Base-by-base conservation (phyloP, 441 rosid species). In the Croton setiger region DNA sequence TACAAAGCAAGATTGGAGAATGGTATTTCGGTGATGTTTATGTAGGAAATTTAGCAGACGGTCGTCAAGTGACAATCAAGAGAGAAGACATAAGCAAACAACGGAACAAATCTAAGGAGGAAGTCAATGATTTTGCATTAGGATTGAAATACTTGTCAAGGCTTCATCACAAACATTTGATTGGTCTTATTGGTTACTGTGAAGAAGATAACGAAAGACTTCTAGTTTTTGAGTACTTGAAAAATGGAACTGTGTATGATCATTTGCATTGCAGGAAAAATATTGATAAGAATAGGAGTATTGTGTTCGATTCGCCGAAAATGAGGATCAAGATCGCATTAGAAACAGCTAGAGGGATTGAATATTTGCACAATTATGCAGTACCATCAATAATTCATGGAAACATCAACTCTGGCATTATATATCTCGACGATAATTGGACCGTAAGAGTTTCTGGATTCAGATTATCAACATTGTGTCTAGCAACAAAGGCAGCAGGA, bases 21-120 rank as follows among this genome's bases (percentile, higher is more conserved):
- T 93, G 98, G 3, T 87, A 96, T 75, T 90, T 81, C 21, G 98
- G 95, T 1, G 66, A 81, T 20, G 95, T 90, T 17, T 92, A 92
- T 74, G 70, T 63, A 39, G 98, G 96, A 0, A 83, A 83, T 57
- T 75, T 92, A 43, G 9, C 13, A 0, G 96, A 88, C 49, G 92
- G 92, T n/a, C 82, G 91, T 6, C 89, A 88, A 55, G 97, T 92
- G 10, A 96, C 92, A 4, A 84, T 88, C 51, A 90, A 87, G 77
- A 85, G 93, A 63, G 90, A 93, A 0, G 91, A 86, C 35, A 80
- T 81, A 3, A 77, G 74, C 20, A 69, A 74, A 43, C 13, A 44
- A 44, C 7, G 47, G 47, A 7, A 2, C 4, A 37, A 37, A 8
- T 15, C 1, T 39, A 2, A 36, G 4, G 47, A 60, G 31, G 47